Evolutionary conservation across 2,329 filamentous ascomycete genomes (phyloP).

Genomic region (Huntiella decipiens): DNA sequence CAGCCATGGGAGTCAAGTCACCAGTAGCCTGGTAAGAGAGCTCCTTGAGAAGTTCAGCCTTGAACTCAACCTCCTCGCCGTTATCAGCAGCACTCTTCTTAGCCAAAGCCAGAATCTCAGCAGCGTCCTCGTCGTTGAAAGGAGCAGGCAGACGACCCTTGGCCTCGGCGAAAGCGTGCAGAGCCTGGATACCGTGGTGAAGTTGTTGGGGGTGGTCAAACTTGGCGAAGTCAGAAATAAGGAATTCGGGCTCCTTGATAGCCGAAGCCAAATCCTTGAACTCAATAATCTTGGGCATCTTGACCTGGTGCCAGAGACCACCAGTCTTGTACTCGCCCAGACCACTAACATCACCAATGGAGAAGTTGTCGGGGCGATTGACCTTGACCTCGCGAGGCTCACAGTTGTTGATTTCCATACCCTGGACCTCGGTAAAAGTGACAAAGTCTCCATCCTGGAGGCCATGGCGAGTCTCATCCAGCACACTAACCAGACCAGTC

Average conservation of each 20-base stretch:
- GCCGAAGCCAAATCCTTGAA: conserved; percentile 68
- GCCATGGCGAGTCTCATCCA: conserved; percentile 89
- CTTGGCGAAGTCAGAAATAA: conserved; percentile 93
- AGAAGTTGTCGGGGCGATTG: conserved; percentile 93
- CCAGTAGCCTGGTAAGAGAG: conserved; percentile 86
- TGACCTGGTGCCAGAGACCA: conserved; percentile 86
- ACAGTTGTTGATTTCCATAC: conserved; percentile 76
- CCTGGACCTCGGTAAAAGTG: conserved; percentile 81
- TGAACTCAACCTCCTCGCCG: conserved; percentile 62
- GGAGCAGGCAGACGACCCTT: conserved; percentile 63
- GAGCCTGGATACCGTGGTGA: conserved; percentile 78
- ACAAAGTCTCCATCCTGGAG: conserved; percentile 93
- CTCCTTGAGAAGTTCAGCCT: conserved; percentile 84
- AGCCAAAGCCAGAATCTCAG: conserved; percentile 55
- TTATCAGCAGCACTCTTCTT: conserved; percentile 56
- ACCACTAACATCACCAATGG: conserved; percentile 78
- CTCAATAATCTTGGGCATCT: conserved; percentile 88
- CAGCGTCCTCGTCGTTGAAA: conserved; percentile 69
- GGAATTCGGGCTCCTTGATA: conserved; percentile 68
- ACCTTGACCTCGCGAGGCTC: conserved; percentile 82
- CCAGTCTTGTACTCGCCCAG: conserved; percentile 76
- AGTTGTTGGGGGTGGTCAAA: conserved; percentile 88
- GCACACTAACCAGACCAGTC: conserved; percentile 73
- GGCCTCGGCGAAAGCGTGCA: conserved; percentile 64
- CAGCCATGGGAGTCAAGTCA: conserved; percentile 79